Evolutionary conservation across 192 early-diverging fungal species (phyloP).

Genomic region (Coemansia nantahalensis): DNA sequence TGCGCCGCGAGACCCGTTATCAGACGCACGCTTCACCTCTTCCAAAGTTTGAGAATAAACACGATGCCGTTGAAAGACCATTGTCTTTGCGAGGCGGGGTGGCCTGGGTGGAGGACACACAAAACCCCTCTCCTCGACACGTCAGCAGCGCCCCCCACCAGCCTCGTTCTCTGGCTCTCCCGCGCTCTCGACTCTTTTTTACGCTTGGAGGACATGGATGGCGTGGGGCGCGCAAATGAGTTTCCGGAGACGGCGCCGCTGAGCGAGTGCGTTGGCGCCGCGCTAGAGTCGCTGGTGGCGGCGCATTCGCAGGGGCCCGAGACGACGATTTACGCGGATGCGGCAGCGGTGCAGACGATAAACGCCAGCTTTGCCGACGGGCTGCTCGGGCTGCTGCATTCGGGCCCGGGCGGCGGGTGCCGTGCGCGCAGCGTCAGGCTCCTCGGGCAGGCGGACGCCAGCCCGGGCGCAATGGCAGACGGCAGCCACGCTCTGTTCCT

Average conservation of each 20-base stretch:
- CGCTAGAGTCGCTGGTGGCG: slow-evolving; percentile 11
- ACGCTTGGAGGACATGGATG: neutral
- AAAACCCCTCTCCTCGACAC: no score
- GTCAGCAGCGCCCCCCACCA: no score
- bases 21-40: no score
- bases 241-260: slow-evolving; percentile 3
- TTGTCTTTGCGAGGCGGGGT: no score
- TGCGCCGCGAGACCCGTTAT: no score
- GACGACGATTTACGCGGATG: slow-evolving; percentile 47
- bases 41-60: no score
- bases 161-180: no score
- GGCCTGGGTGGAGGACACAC: no score
- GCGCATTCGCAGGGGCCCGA: slow-evolving; percentile 29
- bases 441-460: neutral
- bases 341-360: slow-evolving; percentile 23
- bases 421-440: slow-evolving; percentile 24
- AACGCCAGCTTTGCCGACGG: slow-evolving; percentile 15
- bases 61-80: no score
- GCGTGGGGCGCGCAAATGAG: neutral
- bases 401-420: neutral
- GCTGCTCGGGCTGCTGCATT: slow-evolving; percentile 20
- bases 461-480: neutral
- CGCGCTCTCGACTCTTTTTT: no score
- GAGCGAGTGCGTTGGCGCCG: slow-evolving; percentile 7
- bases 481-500: slow-evolving; percentile 38